A percentile compares a stretch with the other conserved stretches of the same genome.
Evolutionary conservation across 2,329 filamentous ascomycete genomes (phyloP).

Genomic region (Talaromyces marneffei): DNA sequence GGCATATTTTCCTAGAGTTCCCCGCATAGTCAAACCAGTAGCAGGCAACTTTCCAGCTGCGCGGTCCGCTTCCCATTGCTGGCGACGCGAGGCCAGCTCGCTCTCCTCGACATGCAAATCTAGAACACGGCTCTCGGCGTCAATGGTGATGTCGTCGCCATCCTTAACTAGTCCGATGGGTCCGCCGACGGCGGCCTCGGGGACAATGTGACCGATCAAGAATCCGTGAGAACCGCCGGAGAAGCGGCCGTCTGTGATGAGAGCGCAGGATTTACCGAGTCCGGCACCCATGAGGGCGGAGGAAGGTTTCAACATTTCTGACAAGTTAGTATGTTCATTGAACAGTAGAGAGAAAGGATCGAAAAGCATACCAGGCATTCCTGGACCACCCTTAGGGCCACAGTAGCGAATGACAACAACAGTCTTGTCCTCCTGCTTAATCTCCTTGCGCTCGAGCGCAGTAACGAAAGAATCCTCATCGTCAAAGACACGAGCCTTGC

Average conservation of each 20-base stretch:
- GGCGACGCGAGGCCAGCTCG: constrained; percentile 55
- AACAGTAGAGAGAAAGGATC: background rate
- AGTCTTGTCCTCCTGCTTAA: constrained; percentile 70
- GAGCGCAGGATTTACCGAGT: constrained; percentile 61
- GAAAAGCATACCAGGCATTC: constrained; percentile 52
- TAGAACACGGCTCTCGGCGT: constrained; percentile 65
- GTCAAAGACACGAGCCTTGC: constrained; percentile 66
- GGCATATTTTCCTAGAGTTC: constrained; percentile 67
- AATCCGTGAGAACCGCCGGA: constrained; percentile 75
- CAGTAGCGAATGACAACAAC: constrained; percentile 72
- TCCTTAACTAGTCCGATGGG: constrained; percentile 78
- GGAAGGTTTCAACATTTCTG: constrained; percentile 66
- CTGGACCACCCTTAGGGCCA: constrained; percentile 66
- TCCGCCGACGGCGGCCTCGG: constrained; percentile 78
- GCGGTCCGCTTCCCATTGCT: constrained; percentile 52
- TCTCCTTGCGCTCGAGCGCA: constrained; percentile 60
- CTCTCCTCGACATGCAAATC: constrained; percentile 62
- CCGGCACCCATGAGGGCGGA: constrained; percentile 70
- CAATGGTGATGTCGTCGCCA: constrained; percentile 74
- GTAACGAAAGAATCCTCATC: constrained; percentile 63
- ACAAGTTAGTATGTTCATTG: background rate
- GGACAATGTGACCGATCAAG: constrained; percentile 81
- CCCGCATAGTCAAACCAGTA: constrained; percentile 55
- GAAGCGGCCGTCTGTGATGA: constrained; percentile 63
- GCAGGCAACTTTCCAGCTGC: constrained; percentile 36